These are phyloP conservation scores for Leccinum incarnatum DNA, from an alignment of 768 basidiomycete genomes.

Conservation along the genomic window DNA sequence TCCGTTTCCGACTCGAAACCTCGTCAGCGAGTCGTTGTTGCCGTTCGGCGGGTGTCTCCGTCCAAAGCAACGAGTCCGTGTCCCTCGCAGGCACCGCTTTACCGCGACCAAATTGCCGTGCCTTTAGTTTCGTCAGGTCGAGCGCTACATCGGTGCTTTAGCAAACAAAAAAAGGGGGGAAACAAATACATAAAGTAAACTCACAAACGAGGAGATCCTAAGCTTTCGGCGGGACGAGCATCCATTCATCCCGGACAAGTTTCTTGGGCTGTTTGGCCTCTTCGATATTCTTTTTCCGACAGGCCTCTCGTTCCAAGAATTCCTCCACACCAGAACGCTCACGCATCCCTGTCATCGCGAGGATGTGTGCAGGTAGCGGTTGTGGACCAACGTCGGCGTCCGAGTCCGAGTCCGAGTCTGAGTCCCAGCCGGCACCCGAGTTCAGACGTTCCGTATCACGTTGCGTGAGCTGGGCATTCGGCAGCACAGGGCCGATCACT, in stretches of 20 bases:
- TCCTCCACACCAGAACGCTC: slow-evolving; percentile 69
- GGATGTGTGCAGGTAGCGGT: slow-evolving; percentile 53
- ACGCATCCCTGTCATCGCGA: slow-evolving; percentile 25
- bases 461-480: slow-evolving; percentile 34
- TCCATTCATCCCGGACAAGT: slow-evolving; percentile 91
- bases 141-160: slow-evolving; percentile 48
- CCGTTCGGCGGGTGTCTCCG: slow-evolving; percentile 92
- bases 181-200: slow-evolving; percentile 27
- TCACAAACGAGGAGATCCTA: slow-evolving; percentile 76
- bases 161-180: not conserved
- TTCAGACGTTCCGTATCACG: slow-evolving; percentile 6
- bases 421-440: slow-evolving; percentile 48
- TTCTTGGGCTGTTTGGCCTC: slow-evolving; percentile 79
- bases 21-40: slow-evolving; percentile 93
- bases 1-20: slow-evolving; percentile 85
- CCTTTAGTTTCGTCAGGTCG: slow-evolving; percentile 81
- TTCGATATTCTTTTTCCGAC: slow-evolving; percentile 68
- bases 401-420: slow-evolving; percentile 62
- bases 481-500: slow-evolving; percentile 54
- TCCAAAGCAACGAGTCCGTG: slow-evolving; percentile 79
- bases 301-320: slow-evolving; percentile 84
- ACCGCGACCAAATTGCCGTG: slow-evolving; percentile 75
- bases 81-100: slow-evolving; percentile 38
- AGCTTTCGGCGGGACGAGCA: slow-evolving; percentile 89
- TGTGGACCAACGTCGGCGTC: slow-evolving; percentile 85